These are phyloP conservation scores for Musa acuminata DNA, from an alignment of 176 grass and related monocot species.

Conservation along the genomic window DNA sequence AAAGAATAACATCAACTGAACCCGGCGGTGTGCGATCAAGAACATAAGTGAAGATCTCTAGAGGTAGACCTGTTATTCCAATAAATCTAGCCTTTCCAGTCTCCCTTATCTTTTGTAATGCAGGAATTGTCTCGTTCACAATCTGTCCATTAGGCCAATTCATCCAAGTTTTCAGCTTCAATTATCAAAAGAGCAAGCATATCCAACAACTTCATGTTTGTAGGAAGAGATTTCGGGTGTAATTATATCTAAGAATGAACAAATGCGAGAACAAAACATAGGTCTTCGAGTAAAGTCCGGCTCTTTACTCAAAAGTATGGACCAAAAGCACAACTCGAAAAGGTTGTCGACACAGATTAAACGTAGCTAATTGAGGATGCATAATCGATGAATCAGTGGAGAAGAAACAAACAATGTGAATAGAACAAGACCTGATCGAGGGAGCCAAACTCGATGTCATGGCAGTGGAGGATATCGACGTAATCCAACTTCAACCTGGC, in stretches of 20 bases:
- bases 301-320: background rate
- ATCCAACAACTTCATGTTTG: background rate
- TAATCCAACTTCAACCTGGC: conserved; percentile 58
- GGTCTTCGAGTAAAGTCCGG: background rate
- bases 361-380: no score
- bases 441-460: conserved; percentile 77
- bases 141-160: conserved; percentile 29
- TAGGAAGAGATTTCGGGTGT: background rate
- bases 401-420: conserved; percentile 12
- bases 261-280: background rate
- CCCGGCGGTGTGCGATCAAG: conserved; percentile 50
- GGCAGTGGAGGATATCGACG: conserved; percentile 79
- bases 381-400: background rate
- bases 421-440: conserved; percentile 52
- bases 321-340: background rate
- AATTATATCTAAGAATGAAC: background rate
- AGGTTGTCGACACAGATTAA: no score
- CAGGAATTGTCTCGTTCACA: conserved; percentile 79
- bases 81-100: conserved; percentile 70
- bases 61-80: conserved; percentile 68
- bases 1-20: conserved; percentile 71
- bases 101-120: conserved; percentile 73
- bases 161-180: background rate
- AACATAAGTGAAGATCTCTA: conserved; percentile 52
- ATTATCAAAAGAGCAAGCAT: background rate